Conservation (phyloP, 2,329 filamentous ascomycete species). For the Aspergillus sp. region DNA sequence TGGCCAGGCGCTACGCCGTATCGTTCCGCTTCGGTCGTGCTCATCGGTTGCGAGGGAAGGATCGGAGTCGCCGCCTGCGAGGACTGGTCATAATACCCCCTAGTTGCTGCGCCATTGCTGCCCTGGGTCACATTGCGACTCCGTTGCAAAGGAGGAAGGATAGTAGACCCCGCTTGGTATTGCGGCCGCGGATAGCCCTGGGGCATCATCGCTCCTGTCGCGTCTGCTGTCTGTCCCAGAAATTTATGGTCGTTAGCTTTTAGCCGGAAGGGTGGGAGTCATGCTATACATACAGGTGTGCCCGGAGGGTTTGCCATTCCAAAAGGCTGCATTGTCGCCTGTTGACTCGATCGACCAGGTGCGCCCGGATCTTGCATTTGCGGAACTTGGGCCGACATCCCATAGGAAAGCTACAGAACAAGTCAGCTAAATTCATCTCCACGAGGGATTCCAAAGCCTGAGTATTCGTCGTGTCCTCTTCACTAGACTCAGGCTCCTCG, state of each 20-base stretch:
- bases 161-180: conserved; percentile 32
- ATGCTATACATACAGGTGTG: conserved; percentile 36
- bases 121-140: conserved; percentile 30
- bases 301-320: conserved; percentile 38
- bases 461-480: background rate
- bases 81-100: conserved; percentile 34
- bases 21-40: conserved; percentile 30
- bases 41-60: conserved; percentile 34
- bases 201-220: conserved; percentile 36
- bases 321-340: conserved; percentile 37
- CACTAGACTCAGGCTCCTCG: background rate
- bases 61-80: conserved; percentile 33
- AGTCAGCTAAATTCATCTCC: conserved; percentile 17
- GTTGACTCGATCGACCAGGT: conserved; percentile 32
- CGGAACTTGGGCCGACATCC: conserved; percentile 32
- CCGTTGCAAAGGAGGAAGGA: conserved; percentile 36
- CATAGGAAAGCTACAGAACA: conserved; percentile 33
- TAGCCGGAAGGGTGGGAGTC: conserved; percentile 20
- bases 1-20: conserved; percentile 28
- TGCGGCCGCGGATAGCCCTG: conserved; percentile 35
- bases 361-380: conserved; percentile 36
- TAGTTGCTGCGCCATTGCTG: conserved; percentile 26
- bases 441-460: conserved; percentile 3
- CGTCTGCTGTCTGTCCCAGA: conserved; percentile 34
- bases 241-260: conserved; percentile 29